Conservation (phyloP, 345 rosid species). For the Psidium friedrichsthalianum region DNA sequence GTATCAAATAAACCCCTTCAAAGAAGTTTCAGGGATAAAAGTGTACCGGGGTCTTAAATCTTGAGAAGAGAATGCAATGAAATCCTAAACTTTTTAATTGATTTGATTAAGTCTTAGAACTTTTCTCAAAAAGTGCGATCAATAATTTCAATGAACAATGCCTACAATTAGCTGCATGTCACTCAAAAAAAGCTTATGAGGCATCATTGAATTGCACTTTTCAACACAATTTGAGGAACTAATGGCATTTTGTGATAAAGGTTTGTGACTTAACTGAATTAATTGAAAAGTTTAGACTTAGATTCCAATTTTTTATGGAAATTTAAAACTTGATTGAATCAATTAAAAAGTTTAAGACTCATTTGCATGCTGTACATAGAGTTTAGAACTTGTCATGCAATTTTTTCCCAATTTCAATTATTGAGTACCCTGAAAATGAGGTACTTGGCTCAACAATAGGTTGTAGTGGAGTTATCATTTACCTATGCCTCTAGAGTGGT, state of each 20-base stretch:
- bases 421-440: not conserved
- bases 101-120: no score
- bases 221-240: not conserved
- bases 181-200: not conserved
- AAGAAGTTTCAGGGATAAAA: not conserved
- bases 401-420: not conserved
- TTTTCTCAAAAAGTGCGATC: no score
- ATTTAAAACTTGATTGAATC: not conserved
- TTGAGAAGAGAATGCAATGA: no score
- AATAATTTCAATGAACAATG: no score
- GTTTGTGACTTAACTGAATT: not conserved
- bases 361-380: not conserved
- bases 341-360: not conserved
- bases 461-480: not conserved
- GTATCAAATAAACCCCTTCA: not conserved
- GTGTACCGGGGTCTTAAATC: not conserved
- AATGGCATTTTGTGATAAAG: not conserved
- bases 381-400: not conserved
- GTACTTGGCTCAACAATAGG: not conserved
- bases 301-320: not conserved
- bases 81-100: no score
- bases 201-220: not conserved
- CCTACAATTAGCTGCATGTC: no score
- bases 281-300: not conserved
- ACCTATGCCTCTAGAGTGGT: not conserved